Evolutionary conservation across 306 rosid species (phyloP).

Genomic region (Vigna reflexopilosa): DNA sequence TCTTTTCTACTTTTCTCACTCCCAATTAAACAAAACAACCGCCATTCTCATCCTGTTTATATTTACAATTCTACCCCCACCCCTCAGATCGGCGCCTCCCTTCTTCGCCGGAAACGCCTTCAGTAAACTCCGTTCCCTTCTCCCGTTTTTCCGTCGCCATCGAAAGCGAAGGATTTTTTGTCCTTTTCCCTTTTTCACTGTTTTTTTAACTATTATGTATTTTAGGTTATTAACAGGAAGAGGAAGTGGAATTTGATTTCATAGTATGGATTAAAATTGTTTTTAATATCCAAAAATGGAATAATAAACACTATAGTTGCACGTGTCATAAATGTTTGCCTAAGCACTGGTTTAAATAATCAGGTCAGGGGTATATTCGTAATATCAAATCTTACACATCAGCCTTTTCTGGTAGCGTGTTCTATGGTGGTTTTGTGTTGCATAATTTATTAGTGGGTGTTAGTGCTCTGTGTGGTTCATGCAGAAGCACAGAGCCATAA

Average conservation of each 20-base stretch:
- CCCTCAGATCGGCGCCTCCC: slow-evolving; percentile 13
- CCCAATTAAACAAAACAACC: not conserved
- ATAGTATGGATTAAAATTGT: too few species aligned
- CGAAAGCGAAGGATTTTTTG: too few species aligned
- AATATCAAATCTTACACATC: slow-evolving; percentile 25
- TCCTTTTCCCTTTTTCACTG: not conserved
- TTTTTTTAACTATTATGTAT: not conserved
- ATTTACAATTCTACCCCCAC: slow-evolving; percentile 34
- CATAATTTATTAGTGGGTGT: too few species aligned
- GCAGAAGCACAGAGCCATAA: not conserved
- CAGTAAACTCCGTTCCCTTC: not conserved
- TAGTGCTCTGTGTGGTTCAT: not conserved
- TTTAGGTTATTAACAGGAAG: not conserved
- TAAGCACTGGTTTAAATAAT: too few species aligned
- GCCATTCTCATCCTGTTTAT: not conserved
- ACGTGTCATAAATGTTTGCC: not conserved
- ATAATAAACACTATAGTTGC: not conserved
- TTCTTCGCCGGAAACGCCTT: not conserved
- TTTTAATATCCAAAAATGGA: too few species aligned
- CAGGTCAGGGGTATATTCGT: slow-evolving; percentile 49
- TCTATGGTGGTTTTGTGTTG: not conserved
- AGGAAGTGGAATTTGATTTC: too few species aligned
- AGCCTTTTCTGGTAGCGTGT: slow-evolving; percentile 58
- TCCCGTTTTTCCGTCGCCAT: too few species aligned
- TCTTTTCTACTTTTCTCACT: not conserved